phyloP scores from a whole-genome alignment of 2,329 filamentous ascomycete genomes.

The Talaromyces piceae region DNA sequence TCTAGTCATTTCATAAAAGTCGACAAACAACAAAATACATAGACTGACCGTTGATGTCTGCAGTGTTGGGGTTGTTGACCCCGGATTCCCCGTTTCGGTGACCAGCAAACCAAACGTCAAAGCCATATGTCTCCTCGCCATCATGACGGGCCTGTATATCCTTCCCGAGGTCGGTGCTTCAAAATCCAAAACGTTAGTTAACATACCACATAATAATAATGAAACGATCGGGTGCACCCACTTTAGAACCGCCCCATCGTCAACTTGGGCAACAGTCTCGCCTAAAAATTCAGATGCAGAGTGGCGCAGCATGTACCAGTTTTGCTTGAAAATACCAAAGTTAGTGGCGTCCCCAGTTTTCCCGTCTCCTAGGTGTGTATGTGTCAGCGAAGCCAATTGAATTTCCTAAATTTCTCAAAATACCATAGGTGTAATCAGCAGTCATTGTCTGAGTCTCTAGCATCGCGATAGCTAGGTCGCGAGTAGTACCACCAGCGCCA shows the following conservation, averaged over 20 bases:
- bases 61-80: constrained; percentile 17
- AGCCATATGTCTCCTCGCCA: constrained; percentile 19
- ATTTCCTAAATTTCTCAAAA: constrained; percentile 5
- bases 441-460: constrained; percentile 19
- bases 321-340: constrained; percentile 10
- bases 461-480: constrained; percentile 27
- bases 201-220: too few relatives aligned
- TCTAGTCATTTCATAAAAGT: constrained; percentile 14
- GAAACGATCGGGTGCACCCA: too few relatives aligned
- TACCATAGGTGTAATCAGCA: neutral
- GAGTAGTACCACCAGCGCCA: constrained; percentile 19
- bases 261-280: constrained; percentile 15
- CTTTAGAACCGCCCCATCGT: constrained; percentile 18
- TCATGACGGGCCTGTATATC: constrained; percentile 19
- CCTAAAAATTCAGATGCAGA: constrained; percentile 13
- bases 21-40: too few relatives aligned
- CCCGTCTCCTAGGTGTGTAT: constrained; percentile 13
- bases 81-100: constrained; percentile 19
- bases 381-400: neutral
- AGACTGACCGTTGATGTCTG: constrained; percentile 15
- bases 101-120: constrained; percentile 20
- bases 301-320: constrained; percentile 3
- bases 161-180: constrained; percentile 12
- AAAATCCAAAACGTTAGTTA: neutral
- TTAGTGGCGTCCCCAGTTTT: constrained; percentile 16